Percentiles rank a stretch among this genome's conserved stretches.
Evolutionary conservation across 2,329 filamentous ascomycete genomes (phyloP).

Genomic region (Talaromyces sp.): DNA sequence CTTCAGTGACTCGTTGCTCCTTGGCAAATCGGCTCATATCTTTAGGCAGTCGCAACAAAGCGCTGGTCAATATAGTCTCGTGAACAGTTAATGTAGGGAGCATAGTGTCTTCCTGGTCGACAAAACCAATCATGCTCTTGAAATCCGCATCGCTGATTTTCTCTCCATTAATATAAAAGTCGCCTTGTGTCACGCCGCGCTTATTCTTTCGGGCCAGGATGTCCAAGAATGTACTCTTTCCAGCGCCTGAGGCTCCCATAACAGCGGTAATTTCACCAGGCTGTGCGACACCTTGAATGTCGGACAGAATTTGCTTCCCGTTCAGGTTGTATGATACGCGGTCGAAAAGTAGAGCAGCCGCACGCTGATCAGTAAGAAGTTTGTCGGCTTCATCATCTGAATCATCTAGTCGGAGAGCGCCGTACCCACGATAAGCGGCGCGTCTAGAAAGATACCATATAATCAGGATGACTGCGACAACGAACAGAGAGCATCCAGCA

Average conservation of each 20-base stretch:
- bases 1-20: conserved; percentile 84
- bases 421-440: conserved; percentile 57
- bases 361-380: conserved; percentile 87
- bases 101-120: conserved; percentile 98
- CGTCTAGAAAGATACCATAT: conserved; percentile 87
- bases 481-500: conserved; percentile 76
- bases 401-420: conserved; percentile 78
- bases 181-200: conserved; percentile 70
- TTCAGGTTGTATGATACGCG: conserved; percentile 84
- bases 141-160: conserved; percentile 81
- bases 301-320: conserved; percentile 77
- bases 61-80: conserved; percentile 94
- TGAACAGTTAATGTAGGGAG: conserved; percentile 93
- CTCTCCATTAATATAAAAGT: conserved; percentile 92
- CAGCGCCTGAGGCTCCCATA: conserved; percentile 96
- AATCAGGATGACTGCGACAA: conserved; percentile 77
- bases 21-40: conserved; percentile 88
- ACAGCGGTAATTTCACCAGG: conserved; percentile 96
- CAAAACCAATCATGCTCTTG: conserved; percentile 89
- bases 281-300: conserved; percentile 79
- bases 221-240: conserved; percentile 95
- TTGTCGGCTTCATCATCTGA: conserved; percentile 83
- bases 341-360: conserved; percentile 81
- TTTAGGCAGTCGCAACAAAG: conserved; percentile 81
- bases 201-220: conserved; percentile 97